Base-by-base conservation (phyloP, 257 asterid species). In the Solanum clarkiae region DNA sequence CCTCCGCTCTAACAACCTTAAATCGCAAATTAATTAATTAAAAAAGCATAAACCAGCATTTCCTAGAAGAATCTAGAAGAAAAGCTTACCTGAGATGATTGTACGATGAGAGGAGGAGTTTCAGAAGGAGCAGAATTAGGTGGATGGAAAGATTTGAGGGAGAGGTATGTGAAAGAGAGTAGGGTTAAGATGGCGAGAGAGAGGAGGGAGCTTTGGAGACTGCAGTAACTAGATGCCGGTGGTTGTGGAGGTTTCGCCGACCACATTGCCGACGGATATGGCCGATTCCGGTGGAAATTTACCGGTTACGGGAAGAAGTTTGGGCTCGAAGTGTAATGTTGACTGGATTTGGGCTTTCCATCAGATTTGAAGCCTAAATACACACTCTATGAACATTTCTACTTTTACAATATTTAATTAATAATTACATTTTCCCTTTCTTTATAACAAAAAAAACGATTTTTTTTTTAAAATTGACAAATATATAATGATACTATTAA, bases 161-260 rank as follows among this genome's bases (percentile, higher is more conserved):
- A 93, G 81, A 94, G 85, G 65, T 60, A 90, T 51, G 96, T 87
- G 91, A 96, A 95, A 84, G 99, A 90, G 80, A 93, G 57, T 57
- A 96, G 74, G 20, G 98, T 93, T 16, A 94, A 22, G 85, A 93
- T 80, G 26, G 98, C 93, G 44, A 96, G 95, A 32, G 97, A 88
- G 62, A 93, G 91, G 70, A 96, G 90, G 65, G 97, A 94, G 89
- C 97, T 88, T 81, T 91, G 93, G 85, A 95, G 92, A 81, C 92
- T 89, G 87, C 91, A 93, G 81, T 69, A 9, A 75, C 88, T 84
- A 79, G 92, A 74, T 45, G 87, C 72, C 81, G 88, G 88, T 45
- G 89, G 80, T 79, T 86, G 94, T 47, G 85, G 86, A 40, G 87
- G 86, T 90, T 92, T 94, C 80, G 54, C 93, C 89, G 98, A 94